These are phyloP conservation scores for Wickerhamiella spandovensis DNA, from an alignment of 805 yeast genomes.

Conservation along the genomic window DNA sequence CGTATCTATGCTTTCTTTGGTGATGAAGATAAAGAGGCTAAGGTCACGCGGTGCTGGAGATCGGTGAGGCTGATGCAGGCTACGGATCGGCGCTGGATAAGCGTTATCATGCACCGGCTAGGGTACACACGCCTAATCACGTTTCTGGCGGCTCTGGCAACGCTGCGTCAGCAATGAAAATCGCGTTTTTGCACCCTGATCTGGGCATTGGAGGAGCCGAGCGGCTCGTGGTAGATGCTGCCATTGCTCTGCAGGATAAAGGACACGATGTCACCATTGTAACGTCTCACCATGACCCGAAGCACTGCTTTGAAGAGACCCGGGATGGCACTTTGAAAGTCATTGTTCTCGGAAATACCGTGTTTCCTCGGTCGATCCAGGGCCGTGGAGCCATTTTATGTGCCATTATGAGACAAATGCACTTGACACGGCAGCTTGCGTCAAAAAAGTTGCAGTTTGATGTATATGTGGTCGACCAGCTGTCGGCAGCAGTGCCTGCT, in stretches of 20 bases:
- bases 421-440: slow-evolving; percentile 33
- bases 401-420: slow-evolving; percentile 74
- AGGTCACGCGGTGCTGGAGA: too few relatives aligned
- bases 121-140: background rate
- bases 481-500: slow-evolving; percentile 72
- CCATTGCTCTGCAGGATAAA: slow-evolving; percentile 62
- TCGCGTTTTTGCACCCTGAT: slow-evolving; percentile 92
- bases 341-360: slow-evolving; percentile 63
- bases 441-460: slow-evolving; percentile 40
- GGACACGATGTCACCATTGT: slow-evolving; percentile 54
- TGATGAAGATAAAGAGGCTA: too few relatives aligned
- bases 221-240: slow-evolving; percentile 91
- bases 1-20: background rate
- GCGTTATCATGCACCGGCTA: background rate
- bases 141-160: background rate
- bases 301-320: slow-evolving; percentile 88
- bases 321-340: slow-evolving; percentile 44
- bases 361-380: slow-evolving; percentile 54
- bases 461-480: slow-evolving; percentile 73
- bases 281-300: slow-evolving; percentile 81
- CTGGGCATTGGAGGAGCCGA: slow-evolving; percentile 97
- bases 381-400: slow-evolving; percentile 67
- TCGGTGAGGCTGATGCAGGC: background rate
- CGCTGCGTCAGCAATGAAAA: slow-evolving; percentile 27
- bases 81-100: background rate